Conservation (phyloP, 208 protist species). For the Porcisia deanei region DNA sequence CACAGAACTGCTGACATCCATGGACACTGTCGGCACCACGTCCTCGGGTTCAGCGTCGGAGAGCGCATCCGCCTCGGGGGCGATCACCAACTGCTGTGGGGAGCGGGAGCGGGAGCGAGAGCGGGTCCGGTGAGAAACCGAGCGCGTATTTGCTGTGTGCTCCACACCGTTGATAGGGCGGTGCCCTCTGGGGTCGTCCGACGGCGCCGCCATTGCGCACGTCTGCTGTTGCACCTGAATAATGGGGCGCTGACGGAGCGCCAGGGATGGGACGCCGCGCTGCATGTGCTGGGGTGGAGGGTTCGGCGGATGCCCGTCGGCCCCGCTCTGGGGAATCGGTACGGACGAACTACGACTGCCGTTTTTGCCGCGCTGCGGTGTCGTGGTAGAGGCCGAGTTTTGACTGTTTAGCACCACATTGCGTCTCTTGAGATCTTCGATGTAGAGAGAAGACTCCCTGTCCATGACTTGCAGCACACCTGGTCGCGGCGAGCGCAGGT, state of each 20-base stretch:
- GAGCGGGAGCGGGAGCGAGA: constrained; percentile 55
- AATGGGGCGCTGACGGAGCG: constrained; percentile 9
- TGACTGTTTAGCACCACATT: not conserved
- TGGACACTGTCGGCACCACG: not conserved
- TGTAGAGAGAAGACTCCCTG: constrained; percentile 2
- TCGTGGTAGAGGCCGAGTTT: not conserved
- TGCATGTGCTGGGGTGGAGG: constrained; percentile 34
- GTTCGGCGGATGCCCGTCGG: not conserved
- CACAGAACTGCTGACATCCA: not conserved
- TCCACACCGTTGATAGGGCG: constrained; percentile 16
- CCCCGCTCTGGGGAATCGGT: not conserved
- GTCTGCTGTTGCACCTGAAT: constrained; percentile 9
- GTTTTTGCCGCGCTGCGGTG: not conserved
- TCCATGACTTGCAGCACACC: constrained; percentile 22
- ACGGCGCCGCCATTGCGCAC: not conserved
- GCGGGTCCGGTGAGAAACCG: constrained; percentile 44
- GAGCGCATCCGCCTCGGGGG: not conserved
- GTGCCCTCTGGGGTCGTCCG: not conserved
- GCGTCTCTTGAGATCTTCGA: not conserved
- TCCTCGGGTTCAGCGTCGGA: not conserved
- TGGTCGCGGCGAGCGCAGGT: constrained; percentile 34
- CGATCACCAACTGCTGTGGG: constrained; percentile 13
- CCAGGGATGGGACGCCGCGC: constrained; percentile 23
- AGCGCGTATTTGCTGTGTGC: constrained; percentile 30
- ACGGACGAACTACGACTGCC: constrained; percentile 1